Conservation (phyloP, 306 rosid species). For the Mimosa bimucronata region DNA sequence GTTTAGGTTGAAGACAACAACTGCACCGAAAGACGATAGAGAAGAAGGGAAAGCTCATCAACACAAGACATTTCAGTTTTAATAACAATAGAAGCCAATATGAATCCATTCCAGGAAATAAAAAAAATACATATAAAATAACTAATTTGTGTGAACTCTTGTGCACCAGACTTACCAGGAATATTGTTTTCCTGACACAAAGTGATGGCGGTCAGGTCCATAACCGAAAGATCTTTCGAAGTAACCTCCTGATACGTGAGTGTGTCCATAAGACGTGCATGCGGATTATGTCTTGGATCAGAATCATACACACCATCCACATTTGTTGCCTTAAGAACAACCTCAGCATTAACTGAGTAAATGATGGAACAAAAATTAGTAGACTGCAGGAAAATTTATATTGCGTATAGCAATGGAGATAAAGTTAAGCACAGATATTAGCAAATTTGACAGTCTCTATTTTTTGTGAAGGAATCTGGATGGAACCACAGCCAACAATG, state of each 20-base stretch:
- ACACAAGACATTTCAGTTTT: constrained; percentile 21
- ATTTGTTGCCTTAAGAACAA: constrained; percentile 94
- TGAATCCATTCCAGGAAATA: constrained; percentile 9
- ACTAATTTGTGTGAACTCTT: constrained; percentile 11
- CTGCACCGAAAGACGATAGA: constrained; percentile 47
- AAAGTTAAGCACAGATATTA: background rate
- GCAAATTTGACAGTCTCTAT: background rate
- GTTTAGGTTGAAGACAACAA: constrained; percentile 88
- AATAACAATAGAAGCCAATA: constrained; percentile 12
- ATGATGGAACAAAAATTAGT: constrained; percentile 26
- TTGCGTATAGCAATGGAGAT: background rate
- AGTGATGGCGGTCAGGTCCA: constrained; percentile 98
- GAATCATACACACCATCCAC: constrained; percentile 89
- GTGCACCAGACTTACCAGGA: constrained; percentile 65
- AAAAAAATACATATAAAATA: background rate
- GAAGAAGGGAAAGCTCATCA: constrained; percentile 27
- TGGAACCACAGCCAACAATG: constrained; percentile 21
- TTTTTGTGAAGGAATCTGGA: background rate
- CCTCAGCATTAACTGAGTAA: constrained; percentile 88
- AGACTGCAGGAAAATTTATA: constrained; percentile 20
- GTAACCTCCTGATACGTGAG: constrained; percentile 84
- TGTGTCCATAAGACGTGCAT: constrained; percentile 79
- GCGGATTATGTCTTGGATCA: constrained; percentile 75
- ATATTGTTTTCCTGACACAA: constrained; percentile 93
- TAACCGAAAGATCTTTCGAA: constrained; percentile 83